Evolutionary conservation across 78 protist genomes (phyloP).

Genomic region (Planoprotostelium fungivorum): DNA sequence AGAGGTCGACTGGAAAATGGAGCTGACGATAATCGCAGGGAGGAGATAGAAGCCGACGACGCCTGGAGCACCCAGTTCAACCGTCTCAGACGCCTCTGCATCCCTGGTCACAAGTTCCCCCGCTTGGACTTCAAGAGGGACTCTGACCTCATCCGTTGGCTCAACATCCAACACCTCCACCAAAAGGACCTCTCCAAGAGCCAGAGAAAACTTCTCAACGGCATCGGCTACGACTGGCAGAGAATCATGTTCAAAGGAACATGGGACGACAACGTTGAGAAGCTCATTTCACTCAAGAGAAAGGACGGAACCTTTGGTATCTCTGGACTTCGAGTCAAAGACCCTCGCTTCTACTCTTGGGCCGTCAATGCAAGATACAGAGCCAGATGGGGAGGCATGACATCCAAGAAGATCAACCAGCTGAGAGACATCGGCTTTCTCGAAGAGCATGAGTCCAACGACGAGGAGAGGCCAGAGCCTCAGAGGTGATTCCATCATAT

Average conservation of each 20-base stretch:
- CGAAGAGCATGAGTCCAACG: neutral
- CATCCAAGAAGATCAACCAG: neutral
- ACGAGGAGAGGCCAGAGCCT: neutral
- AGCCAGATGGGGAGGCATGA: neutral
- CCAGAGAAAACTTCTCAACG: neutral
- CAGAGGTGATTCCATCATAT: neutral
- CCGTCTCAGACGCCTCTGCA: neutral
- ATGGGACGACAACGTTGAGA: neutral
- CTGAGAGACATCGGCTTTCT: neutral
- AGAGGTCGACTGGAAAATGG: neutral
- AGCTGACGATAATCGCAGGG: neutral
- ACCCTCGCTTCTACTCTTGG: neutral
- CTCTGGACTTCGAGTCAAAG: neutral
- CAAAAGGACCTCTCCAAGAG: neutral
- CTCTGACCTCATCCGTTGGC: constrained; percentile 1
- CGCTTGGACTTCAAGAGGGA: neutral
- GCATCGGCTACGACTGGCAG: neutral
- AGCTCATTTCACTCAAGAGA: neutral
- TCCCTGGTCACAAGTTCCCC: neutral
- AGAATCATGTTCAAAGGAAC: neutral
- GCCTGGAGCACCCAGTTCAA: neutral
- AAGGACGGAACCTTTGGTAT: neutral
- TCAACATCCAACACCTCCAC: neutral
- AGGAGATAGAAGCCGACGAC: neutral
- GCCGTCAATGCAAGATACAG: neutral